A percentile compares a stretch with the other conserved stretches of the same genome.
phyloP scores from a whole-genome alignment of 176 grass and related monocot genomes.

The Ensete glaucum region DNA sequence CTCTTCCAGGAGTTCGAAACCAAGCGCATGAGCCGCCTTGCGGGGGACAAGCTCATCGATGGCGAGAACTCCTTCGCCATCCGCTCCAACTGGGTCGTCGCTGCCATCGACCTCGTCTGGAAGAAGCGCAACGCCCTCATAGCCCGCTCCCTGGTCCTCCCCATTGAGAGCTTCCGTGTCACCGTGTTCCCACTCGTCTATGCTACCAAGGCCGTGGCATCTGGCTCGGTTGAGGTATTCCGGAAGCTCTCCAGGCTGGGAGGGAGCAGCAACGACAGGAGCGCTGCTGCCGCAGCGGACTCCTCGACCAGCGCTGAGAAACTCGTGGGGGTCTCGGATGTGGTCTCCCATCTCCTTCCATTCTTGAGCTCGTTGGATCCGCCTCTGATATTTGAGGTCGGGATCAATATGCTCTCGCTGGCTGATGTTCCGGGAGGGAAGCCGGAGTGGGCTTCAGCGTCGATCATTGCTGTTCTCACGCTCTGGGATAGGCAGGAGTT shows the following conservation, averaged over 20 bases:
- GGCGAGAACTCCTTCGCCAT: slow-evolving; percentile 77
- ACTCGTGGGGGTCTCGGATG: slow-evolving; percentile 77
- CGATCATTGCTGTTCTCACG: slow-evolving; percentile 83
- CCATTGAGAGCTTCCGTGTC: slow-evolving; percentile 71
- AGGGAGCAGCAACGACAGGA: slow-evolving; percentile 18
- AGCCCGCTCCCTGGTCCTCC: slow-evolving; percentile 69
- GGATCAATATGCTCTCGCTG: slow-evolving; percentile 91
- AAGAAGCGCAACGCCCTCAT: slow-evolving; percentile 69
- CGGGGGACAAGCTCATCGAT: slow-evolving; percentile 92
- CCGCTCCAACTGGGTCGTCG: slow-evolving; percentile 78
- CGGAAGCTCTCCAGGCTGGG: slow-evolving; percentile 56
- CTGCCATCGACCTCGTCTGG: slow-evolving; percentile 73
- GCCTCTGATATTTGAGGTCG: slow-evolving; percentile 88
- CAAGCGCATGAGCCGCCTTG: slow-evolving; percentile 79
- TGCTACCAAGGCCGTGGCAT: slow-evolving; percentile 75
- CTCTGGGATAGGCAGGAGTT: slow-evolving; percentile 94
- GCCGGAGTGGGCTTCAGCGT: slow-evolving; percentile 94
- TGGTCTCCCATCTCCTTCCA: slow-evolving; percentile 78
- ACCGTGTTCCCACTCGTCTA: slow-evolving; percentile 86
- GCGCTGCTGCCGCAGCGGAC: slow-evolving; percentile 23
- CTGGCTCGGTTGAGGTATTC: slow-evolving; percentile 59
- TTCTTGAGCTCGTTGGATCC: slow-evolving; percentile 90
- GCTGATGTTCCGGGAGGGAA: slow-evolving; percentile 92
- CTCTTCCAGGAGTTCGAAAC: slow-evolving; percentile 96
- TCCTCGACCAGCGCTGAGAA: slow-evolving; percentile 59